These are phyloP conservation scores for Paecilomyces sp. DNA, from an alignment of 2,329 filamentous ascomycete genomes.

Conservation along the genomic window DNA sequence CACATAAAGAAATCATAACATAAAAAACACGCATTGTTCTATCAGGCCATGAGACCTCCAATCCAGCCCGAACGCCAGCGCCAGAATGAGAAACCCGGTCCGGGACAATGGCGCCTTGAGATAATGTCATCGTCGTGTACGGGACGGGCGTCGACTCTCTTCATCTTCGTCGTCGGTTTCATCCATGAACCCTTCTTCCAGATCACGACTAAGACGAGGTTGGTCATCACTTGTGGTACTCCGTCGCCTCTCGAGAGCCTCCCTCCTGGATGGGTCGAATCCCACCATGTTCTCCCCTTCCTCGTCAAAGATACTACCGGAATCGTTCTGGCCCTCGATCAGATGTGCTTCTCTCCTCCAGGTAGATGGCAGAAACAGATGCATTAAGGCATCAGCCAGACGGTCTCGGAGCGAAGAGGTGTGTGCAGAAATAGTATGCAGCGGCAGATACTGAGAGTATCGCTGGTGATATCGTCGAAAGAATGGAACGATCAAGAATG, in stretches of 20 bases:
- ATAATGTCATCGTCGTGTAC: background rate
- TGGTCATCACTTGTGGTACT: constrained; percentile 32
- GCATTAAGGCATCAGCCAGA: constrained; percentile 33
- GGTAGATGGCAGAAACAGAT: constrained; percentile 36
- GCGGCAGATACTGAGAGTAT: constrained; percentile 67
- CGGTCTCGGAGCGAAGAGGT: constrained; percentile 51
- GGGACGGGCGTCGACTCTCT: background rate
- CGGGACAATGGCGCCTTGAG: background rate
- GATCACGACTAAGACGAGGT: constrained; percentile 66
- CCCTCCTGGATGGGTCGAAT: constrained; percentile 44
- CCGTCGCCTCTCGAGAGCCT: constrained; percentile 37
- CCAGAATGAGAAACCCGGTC: background rate
- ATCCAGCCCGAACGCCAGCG: background rate
- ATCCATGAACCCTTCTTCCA: constrained; percentile 69
- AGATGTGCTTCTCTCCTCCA: constrained; percentile 39
- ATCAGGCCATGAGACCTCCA: background rate
- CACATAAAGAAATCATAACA: background rate
- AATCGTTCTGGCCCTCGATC: constrained; percentile 41
- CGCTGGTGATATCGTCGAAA: constrained; percentile 64
- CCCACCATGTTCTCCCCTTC: constrained; percentile 50
- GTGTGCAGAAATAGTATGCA: constrained; percentile 46
- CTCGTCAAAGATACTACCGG: constrained; percentile 57
- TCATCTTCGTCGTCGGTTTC: constrained; percentile 58
- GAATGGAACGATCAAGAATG: constrained; percentile 59
- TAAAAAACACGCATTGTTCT: background rate